These are phyloP conservation scores for Diaporthe helianthi DNA, from an alignment of 2,329 filamentous ascomycete species.

Conservation along the genomic window DNA sequence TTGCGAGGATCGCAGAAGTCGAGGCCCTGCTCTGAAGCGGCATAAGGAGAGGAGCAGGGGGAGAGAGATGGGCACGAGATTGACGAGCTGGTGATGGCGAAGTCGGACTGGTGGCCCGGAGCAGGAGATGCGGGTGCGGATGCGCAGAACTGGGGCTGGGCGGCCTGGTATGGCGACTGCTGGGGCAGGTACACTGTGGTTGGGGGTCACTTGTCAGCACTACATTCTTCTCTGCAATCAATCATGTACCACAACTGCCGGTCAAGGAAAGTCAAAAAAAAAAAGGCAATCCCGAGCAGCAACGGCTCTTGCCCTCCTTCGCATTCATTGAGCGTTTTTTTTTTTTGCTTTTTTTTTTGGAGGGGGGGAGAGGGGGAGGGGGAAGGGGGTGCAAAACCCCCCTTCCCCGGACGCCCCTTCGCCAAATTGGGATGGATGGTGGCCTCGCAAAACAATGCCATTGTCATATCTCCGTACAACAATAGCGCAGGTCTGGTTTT, in stretches of 20 bases:
- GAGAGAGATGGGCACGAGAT: constrained; percentile 85
- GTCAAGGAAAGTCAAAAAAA: not conserved
- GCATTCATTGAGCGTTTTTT: not conserved
- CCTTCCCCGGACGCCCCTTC: too few relatives aligned
- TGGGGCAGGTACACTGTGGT: constrained; percentile 53
- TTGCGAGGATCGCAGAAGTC: constrained; percentile 93
- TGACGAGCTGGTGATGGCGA: constrained; percentile 54
- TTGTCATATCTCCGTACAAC: not conserved
- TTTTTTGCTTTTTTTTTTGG: not conserved
- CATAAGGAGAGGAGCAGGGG: constrained; percentile 82
- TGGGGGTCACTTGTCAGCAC: constrained; percentile 29
- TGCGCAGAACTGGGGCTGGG: constrained; percentile 27
- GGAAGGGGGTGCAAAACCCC: not conserved
- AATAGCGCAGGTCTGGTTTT: not conserved
- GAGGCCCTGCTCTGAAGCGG: constrained; percentile 74
- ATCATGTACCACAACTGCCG: constrained; percentile 1
- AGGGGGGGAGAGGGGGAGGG: too few relatives aligned
- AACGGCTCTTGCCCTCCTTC: not conserved
- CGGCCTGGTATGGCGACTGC: constrained; percentile 38
- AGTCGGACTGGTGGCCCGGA: constrained; percentile 14
- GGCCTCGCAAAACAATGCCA: not conserved
- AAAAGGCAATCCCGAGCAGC: not conserved
- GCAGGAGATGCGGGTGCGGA: constrained; percentile 33
- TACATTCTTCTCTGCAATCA: not conserved
- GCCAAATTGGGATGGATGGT: not conserved